phyloP scores from a whole-genome alignment of 108 stramenopile species.

The Fistulifera solaris region DNA sequence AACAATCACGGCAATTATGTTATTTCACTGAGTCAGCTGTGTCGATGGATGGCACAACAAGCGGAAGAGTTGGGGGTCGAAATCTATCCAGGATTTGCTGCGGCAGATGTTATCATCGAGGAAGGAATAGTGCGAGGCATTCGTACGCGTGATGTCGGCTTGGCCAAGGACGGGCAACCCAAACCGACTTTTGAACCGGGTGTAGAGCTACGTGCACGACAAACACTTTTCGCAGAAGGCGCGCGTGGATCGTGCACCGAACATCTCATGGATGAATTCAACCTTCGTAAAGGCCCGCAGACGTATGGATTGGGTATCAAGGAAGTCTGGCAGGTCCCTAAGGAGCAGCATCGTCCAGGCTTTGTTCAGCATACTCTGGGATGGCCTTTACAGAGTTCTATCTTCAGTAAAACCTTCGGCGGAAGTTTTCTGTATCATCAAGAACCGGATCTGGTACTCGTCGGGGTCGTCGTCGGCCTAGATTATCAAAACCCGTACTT shows the following conservation, averaged over 20 bases:
- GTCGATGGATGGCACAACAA: slow-evolving; percentile 88
- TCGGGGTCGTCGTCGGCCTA: slow-evolving; percentile 94
- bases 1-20: slow-evolving; percentile 98
- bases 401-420: slow-evolving; percentile 77
- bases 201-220: slow-evolving; percentile 90
- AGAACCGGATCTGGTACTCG: slow-evolving; percentile 89
- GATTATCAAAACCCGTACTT: slow-evolving; percentile 99
- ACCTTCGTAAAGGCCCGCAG: slow-evolving; percentile 79
- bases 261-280: slow-evolving; percentile 82
- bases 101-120: slow-evolving; percentile 84
- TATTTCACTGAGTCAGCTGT: slow-evolving; percentile 81
- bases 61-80: slow-evolving; percentile 98
- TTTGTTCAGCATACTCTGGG: slow-evolving; percentile 98
- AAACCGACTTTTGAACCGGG: slow-evolving; percentile 85
- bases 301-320: slow-evolving; percentile 98
- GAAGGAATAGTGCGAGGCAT: slow-evolving; percentile 70
- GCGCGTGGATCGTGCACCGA: slow-evolving; percentile 93
- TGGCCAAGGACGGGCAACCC: slow-evolving; percentile 93
- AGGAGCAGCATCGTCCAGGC: slow-evolving; percentile 83
- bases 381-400: slow-evolving; percentile 82
- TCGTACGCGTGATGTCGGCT: slow-evolving; percentile 95
- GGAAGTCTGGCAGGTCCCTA: slow-evolving; percentile 98
- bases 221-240: slow-evolving; percentile 98
- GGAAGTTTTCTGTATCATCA: slow-evolving; percentile 96
- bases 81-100: slow-evolving; percentile 97